Conservation (phyloP, 345 rosid genomes). For the Pistacia vera region DNA sequence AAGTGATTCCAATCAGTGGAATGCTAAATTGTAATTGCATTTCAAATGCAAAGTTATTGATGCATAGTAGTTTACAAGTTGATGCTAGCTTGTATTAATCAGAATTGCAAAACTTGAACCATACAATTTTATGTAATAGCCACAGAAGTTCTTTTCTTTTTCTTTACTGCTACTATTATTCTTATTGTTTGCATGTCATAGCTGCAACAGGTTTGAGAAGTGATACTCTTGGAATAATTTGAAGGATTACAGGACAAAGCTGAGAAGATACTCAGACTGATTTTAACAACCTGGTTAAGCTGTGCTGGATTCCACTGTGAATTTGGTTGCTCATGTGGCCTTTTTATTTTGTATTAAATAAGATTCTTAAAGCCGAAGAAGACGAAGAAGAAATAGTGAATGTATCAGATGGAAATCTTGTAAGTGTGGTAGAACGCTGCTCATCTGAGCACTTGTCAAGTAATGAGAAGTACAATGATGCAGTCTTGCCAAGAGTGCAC, state of each 20-base stretch:
- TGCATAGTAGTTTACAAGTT: not conserved
- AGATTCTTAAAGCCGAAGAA: slow-evolving; percentile 57
- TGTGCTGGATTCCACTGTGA: not conserved
- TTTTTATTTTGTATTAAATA: slow-evolving; percentile 56
- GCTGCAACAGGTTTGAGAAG: slow-evolving; percentile 3
- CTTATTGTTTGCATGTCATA: not conserved
- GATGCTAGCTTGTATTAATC: too few species aligned
- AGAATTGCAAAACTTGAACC: not conserved
- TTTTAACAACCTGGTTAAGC: slow-evolving; percentile 15
- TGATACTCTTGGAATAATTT: slow-evolving; percentile 1
- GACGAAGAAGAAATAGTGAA: slow-evolving; percentile 25
- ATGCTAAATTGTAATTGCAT: too few species aligned
- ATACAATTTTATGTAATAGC: not conserved
- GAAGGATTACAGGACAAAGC: not conserved
- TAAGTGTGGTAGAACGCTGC: slow-evolving; percentile 22
- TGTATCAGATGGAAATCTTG: slow-evolving; percentile 27
- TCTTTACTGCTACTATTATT: not conserved
- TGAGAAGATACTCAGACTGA: not conserved
- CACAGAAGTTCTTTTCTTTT: not conserved
- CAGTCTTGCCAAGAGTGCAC: slow-evolving; percentile 39
- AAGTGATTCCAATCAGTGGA: not conserved
- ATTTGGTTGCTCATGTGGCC: slow-evolving; percentile 63
- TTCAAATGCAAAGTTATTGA: not conserved
- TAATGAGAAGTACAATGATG: slow-evolving; percentile 26
- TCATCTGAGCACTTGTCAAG: slow-evolving; percentile 33